Conservation (phyloP, 257 asterid genomes). For the Solanum dulcamara region DNA sequence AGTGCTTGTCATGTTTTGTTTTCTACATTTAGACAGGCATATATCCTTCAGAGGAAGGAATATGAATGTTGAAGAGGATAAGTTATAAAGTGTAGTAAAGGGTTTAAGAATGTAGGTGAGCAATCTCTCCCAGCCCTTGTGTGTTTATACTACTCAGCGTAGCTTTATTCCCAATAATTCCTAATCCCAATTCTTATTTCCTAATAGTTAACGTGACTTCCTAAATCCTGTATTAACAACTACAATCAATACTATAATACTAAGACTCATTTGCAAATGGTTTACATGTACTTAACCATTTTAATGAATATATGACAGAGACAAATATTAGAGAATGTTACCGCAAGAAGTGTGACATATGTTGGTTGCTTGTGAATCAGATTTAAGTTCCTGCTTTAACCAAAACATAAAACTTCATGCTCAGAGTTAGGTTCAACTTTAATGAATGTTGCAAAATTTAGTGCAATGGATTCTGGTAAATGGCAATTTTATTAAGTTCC, state of each 20-base stretch:
- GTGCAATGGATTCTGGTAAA: neutral
- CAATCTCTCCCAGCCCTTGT: neutral
- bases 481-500: neutral
- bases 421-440: neutral
- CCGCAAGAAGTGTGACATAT: conserved; percentile 61
- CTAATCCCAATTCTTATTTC: too few species aligned
- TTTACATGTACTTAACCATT: neutral
- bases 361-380: conserved; percentile 48
- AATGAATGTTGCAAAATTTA: neutral
- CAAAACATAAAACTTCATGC: too few species aligned
- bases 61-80: neutral
- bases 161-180: too few species aligned
- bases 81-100: neutral
- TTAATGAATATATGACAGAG: neutral
- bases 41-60: neutral
- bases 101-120: neutral
- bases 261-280: neutral
- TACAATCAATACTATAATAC: neutral
- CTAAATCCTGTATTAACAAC: neutral
- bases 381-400: neutral
- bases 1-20: neutral
- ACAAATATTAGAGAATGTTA: conserved; percentile 2
- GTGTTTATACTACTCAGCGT: too few species aligned
- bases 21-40: neutral
- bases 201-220: too few species aligned